These are phyloP conservation scores for Talaromyces adpressus DNA, from an alignment of 495 filamentous ascomycete species.

Conservation along the genomic window DNA sequence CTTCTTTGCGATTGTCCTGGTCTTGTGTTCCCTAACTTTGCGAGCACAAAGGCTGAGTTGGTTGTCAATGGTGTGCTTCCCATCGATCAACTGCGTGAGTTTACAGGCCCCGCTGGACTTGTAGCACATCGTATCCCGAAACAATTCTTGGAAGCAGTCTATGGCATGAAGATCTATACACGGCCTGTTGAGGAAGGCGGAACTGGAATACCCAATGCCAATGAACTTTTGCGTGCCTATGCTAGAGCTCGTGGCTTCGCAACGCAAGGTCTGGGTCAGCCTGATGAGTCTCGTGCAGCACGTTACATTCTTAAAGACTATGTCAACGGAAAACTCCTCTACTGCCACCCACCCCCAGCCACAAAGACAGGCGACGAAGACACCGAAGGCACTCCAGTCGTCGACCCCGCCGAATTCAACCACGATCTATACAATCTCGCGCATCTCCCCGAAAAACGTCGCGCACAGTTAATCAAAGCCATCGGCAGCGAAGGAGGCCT, in stretches of 20 bases:
- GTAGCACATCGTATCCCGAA: constrained; percentile 92
- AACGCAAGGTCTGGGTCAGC: constrained; percentile 78
- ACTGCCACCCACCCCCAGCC: constrained; percentile 75
- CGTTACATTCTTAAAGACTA: constrained; percentile 94
- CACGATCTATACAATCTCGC: constrained; percentile 73
- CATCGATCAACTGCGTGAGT: constrained; percentile 95
- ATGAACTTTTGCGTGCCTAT: constrained; percentile 81
- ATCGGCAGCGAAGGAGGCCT: constrained; percentile 29
- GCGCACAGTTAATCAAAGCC: constrained; percentile 36
- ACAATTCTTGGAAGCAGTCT: constrained; percentile 80
- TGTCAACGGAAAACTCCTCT: constrained; percentile 90
- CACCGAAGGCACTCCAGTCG: constrained; percentile 41
- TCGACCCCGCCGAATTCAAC: constrained; percentile 76
- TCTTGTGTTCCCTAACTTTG: constrained; percentile 98
- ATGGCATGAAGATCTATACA: constrained; percentile 81
- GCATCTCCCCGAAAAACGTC: constrained; percentile 69
- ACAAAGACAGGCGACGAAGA: constrained; percentile 1
- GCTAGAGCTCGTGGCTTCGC: constrained; percentile 84
- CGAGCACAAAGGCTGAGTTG: constrained; percentile 91
- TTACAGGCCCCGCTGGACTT: constrained; percentile 77
- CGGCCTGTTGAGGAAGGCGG: constrained; percentile 89
- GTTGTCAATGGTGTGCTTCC: constrained; percentile 94
- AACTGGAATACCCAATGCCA: constrained; percentile 78
- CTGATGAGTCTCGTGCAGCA: constrained; percentile 89
- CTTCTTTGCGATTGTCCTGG: constrained; percentile 97